Evolutionary conservation across 2,329 filamentous ascomycete genomes (phyloP).

Genomic region (Aplosporella prunicola): DNA sequence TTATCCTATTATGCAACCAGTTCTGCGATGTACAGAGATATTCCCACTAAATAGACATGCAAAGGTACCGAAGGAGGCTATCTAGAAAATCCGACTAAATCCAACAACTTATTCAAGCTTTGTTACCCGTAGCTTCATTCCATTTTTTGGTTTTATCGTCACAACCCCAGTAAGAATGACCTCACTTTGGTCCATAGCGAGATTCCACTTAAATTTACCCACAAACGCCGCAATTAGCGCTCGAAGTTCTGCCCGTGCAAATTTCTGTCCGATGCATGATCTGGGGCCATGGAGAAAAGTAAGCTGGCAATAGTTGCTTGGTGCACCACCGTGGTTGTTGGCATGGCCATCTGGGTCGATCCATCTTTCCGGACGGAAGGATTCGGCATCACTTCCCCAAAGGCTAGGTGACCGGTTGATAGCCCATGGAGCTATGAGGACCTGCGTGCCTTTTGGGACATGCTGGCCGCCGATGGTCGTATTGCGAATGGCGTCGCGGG

Average conservation of each 20-base stretch:
- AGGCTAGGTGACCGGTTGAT: slow-evolving; percentile 33
- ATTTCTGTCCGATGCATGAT: slow-evolving; percentile 30
- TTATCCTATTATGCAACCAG: no score
- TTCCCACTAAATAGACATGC: no score
- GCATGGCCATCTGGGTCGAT: slow-evolving; percentile 30
- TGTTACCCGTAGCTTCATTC: slow-evolving; percentile 27
- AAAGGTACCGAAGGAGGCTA: no score
- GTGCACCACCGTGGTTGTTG: slow-evolving; percentile 27
- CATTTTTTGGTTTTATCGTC: slow-evolving; percentile 30
- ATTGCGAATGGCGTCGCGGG: slow-evolving; percentile 23
- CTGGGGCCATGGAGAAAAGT: slow-evolving; percentile 37
- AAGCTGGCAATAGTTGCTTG: slow-evolving; percentile 32
- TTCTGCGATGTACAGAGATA: no score
- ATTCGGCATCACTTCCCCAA: slow-evolving; percentile 34
- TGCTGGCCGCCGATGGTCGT: slow-evolving; percentile 24
- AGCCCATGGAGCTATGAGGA: slow-evolving; percentile 32
- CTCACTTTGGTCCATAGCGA: slow-evolving; percentile 23
- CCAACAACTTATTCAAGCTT: background rate
- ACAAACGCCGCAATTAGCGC: slow-evolving; percentile 27
- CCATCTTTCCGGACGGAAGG: slow-evolving; percentile 38
- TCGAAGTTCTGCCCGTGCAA: slow-evolving; percentile 29
- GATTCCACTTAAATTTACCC: slow-evolving; percentile 24
- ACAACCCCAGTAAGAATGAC: slow-evolving; percentile 25
- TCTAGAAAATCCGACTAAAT: no score
- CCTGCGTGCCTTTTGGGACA: slow-evolving; percentile 31